These are phyloP conservation scores for Pontederia paniculata DNA, from an alignment of 176 grass and related monocot species.

Conservation along the genomic window DNA sequence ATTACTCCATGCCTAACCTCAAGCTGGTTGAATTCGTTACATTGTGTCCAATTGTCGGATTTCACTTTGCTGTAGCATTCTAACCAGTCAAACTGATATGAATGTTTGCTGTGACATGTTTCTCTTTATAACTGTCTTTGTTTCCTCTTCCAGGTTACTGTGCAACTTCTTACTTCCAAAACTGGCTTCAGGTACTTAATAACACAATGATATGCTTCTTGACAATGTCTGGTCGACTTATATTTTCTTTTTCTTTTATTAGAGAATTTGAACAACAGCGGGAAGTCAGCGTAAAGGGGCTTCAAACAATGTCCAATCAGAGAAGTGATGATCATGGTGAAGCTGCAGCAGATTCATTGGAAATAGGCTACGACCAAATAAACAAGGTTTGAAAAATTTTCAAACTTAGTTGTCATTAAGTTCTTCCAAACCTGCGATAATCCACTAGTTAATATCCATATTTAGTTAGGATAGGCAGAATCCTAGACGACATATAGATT, in stretches of 20 bases:
- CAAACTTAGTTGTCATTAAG: too few species aligned
- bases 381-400: constrained; percentile 47
- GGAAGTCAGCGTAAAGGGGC: constrained; percentile 47
- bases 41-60: too few species aligned
- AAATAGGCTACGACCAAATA: constrained; percentile 22
- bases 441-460: too few species aligned
- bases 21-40: too few species aligned
- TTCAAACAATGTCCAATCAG: constrained; percentile 57
- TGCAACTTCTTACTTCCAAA: constrained; percentile 86
- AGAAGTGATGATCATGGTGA: constrained; percentile 48
- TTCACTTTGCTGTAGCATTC: too few species aligned
- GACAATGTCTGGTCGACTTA: too few species aligned
- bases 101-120: background rate
- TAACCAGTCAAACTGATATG: too few species aligned
- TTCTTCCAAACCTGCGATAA: too few species aligned
- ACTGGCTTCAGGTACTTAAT: constrained; percentile 85
- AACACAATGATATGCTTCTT: constrained; percentile 1
- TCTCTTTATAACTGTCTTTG: too few species aligned
- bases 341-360: constrained; percentile 36
- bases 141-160: constrained; percentile 49
- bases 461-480: too few species aligned
- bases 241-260: constrained; percentile 9
- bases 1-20: too few species aligned
- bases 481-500: too few species aligned
- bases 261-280: constrained; percentile 99